Base-by-base conservation (phyloP, 805 yeast genomes). In the Clavispora fructus region DNA sequence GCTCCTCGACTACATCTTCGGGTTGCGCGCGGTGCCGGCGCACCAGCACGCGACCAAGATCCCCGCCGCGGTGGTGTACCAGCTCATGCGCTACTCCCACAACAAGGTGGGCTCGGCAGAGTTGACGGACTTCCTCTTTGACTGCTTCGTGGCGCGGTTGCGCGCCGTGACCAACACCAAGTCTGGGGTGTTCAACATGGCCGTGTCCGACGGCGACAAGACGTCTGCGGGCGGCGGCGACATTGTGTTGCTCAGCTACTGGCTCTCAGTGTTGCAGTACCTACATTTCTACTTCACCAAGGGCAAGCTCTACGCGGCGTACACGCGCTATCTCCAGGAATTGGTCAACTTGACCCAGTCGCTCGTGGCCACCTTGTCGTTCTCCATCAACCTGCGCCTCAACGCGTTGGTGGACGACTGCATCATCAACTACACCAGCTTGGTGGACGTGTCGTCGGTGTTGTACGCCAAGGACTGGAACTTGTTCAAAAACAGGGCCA, bases 191-290 rank as follows among this genome's bases (percentile, higher is more conserved):
- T 74, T 75, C 50, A 69, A 74, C 37, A 67, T 70, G 68, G 70
- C 69, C 6, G 62, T 41, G 61, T 53, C 45, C 35, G 54, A 50
- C 7, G 35, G 35, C 13, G 49, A 45, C 27, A 42, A 35, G 5
- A 45, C 49, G 7, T 35, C 48, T 50, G 61, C 60, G 5, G 73
- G 69, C 6, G 65, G 73, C 30, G 85, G 83, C 29, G 92, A 86
- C 58, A 82, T 85, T 45, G 86, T 86, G 14, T 60, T 75, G 35
- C 75, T 84, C 50, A 84, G 95, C 42, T 92, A 89, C 62, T 94
- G 98, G 98, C 76, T 94, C 32, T 82, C 96, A 5, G 84, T 86
- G 25, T 61, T 86, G 39, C 86, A 87, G 48, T 82, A 87, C 53
- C 67, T 92, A 42, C 83, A 85, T 57, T 92, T 85, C 62, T 92